phyloP scores from a whole-genome alignment of 2,329 filamentous ascomycete genomes.

The Acephala macrosclerotiorum region DNA sequence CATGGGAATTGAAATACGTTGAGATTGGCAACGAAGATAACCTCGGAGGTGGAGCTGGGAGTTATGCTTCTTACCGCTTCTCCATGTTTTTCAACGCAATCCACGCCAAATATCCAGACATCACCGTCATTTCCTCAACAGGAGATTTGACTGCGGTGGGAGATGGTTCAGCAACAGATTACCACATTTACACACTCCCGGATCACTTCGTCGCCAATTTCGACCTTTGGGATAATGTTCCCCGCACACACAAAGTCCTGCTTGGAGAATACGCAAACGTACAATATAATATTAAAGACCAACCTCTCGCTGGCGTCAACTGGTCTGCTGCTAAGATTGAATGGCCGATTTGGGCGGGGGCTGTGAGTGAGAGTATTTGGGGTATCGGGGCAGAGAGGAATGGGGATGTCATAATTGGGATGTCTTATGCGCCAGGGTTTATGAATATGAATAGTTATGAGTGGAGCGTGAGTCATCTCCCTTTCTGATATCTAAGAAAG shows the following conservation, averaged over 20 bases:
- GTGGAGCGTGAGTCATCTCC: conserved; percentile 36
- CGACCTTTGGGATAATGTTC: conserved; percentile 18
- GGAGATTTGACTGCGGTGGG: conserved; percentile 31
- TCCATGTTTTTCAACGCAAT: conserved; percentile 57
- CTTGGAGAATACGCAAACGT: conserved; percentile 41
- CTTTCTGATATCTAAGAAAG: background rate
- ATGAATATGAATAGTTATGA: conserved; percentile 41
- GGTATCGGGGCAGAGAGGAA: conserved; percentile 39
- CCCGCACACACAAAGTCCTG: conserved; percentile 32
- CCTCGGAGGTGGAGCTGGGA: conserved; percentile 48
- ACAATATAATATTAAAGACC: conserved; percentile 29
- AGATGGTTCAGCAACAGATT: conserved; percentile 31
- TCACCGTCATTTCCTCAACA: conserved; percentile 48
- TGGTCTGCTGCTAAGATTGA: conserved; percentile 27
- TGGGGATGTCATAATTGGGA: conserved; percentile 35
- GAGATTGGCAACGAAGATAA: conserved; percentile 52
- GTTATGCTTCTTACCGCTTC: conserved; percentile 51
- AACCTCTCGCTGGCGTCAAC: conserved; percentile 22
- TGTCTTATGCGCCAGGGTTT: conserved; percentile 39
- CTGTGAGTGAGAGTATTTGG: conserved; percentile 40
- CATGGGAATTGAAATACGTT: conserved; percentile 57
- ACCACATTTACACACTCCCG: conserved; percentile 38
- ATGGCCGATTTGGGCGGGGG: conserved; percentile 39
- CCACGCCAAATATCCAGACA: conserved; percentile 47
- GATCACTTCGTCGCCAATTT: conserved; percentile 37